Conservation (phyloP, 805 yeast species). For the Kurtzmaniella cleridarum region DNA sequence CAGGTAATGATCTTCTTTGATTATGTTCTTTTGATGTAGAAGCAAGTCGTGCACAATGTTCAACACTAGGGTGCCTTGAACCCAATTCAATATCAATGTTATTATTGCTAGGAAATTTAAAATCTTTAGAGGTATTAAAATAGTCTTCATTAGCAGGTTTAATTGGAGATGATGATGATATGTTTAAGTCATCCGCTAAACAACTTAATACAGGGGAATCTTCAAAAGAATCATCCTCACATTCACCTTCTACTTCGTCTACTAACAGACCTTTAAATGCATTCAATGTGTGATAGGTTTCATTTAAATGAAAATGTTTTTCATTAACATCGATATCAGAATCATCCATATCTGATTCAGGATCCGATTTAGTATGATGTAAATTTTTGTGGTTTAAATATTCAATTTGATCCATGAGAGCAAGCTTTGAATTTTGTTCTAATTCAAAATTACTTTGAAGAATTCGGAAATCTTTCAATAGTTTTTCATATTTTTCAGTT, state of each 20-base stretch:
- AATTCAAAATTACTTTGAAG: conserved; percentile 47
- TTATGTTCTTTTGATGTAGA: conserved; percentile 9
- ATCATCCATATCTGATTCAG: not conserved
- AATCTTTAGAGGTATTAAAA: conserved; percentile 15
- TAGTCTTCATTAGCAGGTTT: conserved; percentile 14
- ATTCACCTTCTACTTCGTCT: conserved; percentile 9
- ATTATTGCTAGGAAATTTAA: conserved; percentile 20
- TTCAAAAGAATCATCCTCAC: conserved; percentile 2
- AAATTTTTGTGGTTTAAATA: conserved; percentile 25
- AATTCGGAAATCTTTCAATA: conserved; percentile 32
- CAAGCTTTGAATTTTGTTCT: conserved; percentile 46
- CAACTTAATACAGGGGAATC: conserved; percentile 14
- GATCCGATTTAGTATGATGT: not conserved
- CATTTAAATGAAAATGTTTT: not conserved
- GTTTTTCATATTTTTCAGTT: conserved; percentile 22
- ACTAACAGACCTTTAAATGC: conserved; percentile 7
- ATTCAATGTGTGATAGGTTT: conserved; percentile 6
- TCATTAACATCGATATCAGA: conserved; percentile 3
- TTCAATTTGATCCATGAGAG: conserved; percentile 52
- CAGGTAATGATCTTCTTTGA: conserved; percentile 34
- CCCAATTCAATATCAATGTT: not conserved
- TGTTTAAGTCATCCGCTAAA: conserved; percentile 16
- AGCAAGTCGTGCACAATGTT: not conserved
- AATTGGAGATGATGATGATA: conserved; percentile 24
- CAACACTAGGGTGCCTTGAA: not conserved